Conservation (phyloP, 768 basidiomycete genomes). For the Tulasnella sp. region DNA sequence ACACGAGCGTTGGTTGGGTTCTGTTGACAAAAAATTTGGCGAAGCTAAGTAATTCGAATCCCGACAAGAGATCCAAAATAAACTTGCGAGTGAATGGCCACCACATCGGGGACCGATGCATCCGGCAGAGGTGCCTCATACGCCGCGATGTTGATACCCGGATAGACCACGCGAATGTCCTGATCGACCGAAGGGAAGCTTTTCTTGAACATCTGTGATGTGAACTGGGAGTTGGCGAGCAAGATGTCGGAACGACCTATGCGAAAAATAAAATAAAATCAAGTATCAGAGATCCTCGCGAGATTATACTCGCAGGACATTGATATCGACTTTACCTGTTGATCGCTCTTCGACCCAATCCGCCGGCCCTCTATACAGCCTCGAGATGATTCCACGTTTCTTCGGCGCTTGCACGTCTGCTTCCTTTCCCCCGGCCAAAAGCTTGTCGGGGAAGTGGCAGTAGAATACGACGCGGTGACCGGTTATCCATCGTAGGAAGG, state of each 20-base stretch:
- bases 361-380: constrained; percentile 76
- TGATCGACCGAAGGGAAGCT: constrained; percentile 59
- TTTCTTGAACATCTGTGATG: constrained; percentile 62
- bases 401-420: background rate
- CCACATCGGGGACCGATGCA: constrained; percentile 39
- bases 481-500: constrained; percentile 56
- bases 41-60: constrained; percentile 10
- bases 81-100: constrained; percentile 21
- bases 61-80: background rate
- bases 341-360: constrained; percentile 84
- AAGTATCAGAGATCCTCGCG: background rate
- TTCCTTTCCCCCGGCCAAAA: constrained; percentile 55
- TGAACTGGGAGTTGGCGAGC: constrained; percentile 86
- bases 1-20: constrained; percentile 61
- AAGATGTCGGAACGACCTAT: constrained; percentile 82
- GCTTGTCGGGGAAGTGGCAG: constrained; percentile 95
- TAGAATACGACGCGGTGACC: constrained; percentile 88
- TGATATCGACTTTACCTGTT: constrained; percentile 47
- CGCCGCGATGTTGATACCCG: constrained; percentile 74
- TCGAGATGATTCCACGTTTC: constrained; percentile 42
- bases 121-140: constrained; percentile 43
- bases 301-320: background rate
- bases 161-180: constrained; percentile 77
- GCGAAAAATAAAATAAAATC: background rate
- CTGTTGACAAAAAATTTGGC: constrained; percentile 25